A percentile compares a stretch with the other conserved stretches of the same genome.
Evolutionary conservation across 805 yeast species (phyloP).

Genomic region (Ogataea dorogensis): DNA sequence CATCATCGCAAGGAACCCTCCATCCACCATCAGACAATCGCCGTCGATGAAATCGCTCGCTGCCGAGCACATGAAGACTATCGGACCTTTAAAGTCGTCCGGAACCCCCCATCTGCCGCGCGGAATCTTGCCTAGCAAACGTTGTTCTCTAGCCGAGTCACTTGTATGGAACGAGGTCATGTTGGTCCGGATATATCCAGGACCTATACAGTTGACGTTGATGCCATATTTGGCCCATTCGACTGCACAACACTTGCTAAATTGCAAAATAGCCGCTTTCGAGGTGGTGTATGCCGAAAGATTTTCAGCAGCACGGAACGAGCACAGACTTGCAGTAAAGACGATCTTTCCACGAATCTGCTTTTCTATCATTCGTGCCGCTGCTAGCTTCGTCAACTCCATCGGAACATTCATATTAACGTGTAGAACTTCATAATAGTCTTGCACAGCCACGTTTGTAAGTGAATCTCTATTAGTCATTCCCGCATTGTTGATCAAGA

Average conservation of each 20-base stretch:
- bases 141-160: slow-evolving; percentile 28
- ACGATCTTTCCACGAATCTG: slow-evolving; percentile 38
- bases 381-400: slow-evolving; percentile 37
- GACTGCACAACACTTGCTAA: slow-evolving; percentile 39
- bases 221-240: slow-evolving; percentile 47
- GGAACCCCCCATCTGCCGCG: slow-evolving; percentile 48
- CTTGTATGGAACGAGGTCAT: slow-evolving; percentile 37
- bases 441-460: slow-evolving; percentile 37
- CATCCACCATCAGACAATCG: slow-evolving; percentile 51
- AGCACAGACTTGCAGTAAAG: slow-evolving; percentile 41
- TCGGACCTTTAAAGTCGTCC: slow-evolving; percentile 46
- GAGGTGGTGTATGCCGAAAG: slow-evolving; percentile 42
- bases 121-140: slow-evolving; percentile 41
- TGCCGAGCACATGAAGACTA: slow-evolving; percentile 44
- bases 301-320: slow-evolving; percentile 41
- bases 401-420: slow-evolving; percentile 41
- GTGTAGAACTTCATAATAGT: slow-evolving; percentile 39
- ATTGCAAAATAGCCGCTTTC: slow-evolving; percentile 39
- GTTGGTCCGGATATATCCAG: slow-evolving; percentile 49
- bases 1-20: slow-evolving; percentile 45
- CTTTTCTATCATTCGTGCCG: slow-evolving; percentile 36
- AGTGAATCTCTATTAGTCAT: slow-evolving; percentile 34
- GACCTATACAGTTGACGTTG: slow-evolving; percentile 48
- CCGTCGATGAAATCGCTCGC: slow-evolving; percentile 55
- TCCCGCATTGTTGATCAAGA: slow-evolving; percentile 37